Base-by-base conservation (phyloP, 2,329 filamentous ascomycete species). In the Rutstroemia sp. region DNA sequence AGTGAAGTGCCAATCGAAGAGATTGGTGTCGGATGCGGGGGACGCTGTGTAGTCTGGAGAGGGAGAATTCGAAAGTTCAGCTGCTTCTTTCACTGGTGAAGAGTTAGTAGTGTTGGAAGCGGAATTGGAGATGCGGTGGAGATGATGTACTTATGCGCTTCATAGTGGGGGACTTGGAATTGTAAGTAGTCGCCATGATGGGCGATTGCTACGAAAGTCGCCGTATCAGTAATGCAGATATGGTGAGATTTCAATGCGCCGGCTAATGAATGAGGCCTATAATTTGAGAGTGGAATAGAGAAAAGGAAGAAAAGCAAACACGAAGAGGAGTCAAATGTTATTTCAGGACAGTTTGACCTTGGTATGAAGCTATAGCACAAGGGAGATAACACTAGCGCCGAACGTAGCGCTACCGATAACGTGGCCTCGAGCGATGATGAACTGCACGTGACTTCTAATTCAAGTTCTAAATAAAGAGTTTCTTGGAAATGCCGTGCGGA, bases 1-100 rank as follows among this genome's bases (percentile, higher is more conserved):
- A 0, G 94, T 99, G 74, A 97, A 99, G 76, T 99, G 94, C 94
- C 94, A 99, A 73, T 97, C 92, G 74, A 96, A 96, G 54, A 99
- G 84, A 73, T 97, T 91, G 34, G 83, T 78, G 69, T 97, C 92
- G 60, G 92, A 82, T 40, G 75, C 70, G 0, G 94, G 94, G 4
- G 85, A 78, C 42, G 92, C 94, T 64, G 87, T 83, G 73, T 92
- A 95, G 75, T 96, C 90, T 54, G 88, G 78, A 2, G 89, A 94
- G 4, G 92, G 90, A 39, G 87, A 81, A 57, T 78, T 79, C 59
- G 89, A 84, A 56, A 99, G 82, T 71, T 97, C 94, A 58, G 87
- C 80, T 57, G 92, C 92, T 83, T 97, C 94, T 73, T 89, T 90
- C 68, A 96, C 86, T 89, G 42, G 5, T 16, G 14, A 16, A 23